These are phyloP conservation scores for Teratosphaeria gauchensis DNA, from an alignment of 2,329 filamentous ascomycete species.

Conservation along the genomic window DNA sequence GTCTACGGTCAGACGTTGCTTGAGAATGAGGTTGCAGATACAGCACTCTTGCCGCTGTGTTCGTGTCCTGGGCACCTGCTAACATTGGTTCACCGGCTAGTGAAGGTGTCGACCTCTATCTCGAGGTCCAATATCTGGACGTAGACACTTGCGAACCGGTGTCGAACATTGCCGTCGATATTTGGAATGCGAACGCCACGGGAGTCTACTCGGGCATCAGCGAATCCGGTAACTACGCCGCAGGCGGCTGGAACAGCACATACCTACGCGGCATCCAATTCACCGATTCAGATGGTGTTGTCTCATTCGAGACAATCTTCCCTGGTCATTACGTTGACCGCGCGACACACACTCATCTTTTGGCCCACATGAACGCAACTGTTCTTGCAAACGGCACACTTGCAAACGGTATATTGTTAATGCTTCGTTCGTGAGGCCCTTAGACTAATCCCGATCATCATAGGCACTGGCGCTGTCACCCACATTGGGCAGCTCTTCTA, in stretches of 20 bases:
- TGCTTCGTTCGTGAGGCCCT: constrained; percentile 25
- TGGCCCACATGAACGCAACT: constrained; percentile 31
- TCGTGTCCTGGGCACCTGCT: neutral
- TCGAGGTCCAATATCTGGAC: constrained; percentile 38
- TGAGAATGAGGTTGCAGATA: too few species aligned
- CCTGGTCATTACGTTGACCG: constrained; percentile 37
- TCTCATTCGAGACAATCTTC: constrained; percentile 35
- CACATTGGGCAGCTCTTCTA: constrained; percentile 59
- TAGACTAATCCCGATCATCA: constrained; percentile 1
- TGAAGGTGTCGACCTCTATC: constrained; percentile 30
- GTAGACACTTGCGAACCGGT: constrained; percentile 34
- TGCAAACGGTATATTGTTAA: constrained; percentile 37
- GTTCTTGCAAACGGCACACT: constrained; percentile 38
- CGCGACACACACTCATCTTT: constrained; percentile 33
- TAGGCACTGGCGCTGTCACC: constrained; percentile 17
- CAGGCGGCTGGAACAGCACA: constrained; percentile 13
- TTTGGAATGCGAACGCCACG: constrained; percentile 32
- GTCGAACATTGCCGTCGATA: constrained; percentile 34
- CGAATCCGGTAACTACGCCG: constrained; percentile 22
- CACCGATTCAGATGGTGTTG: constrained; percentile 33
- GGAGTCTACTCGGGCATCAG: constrained; percentile 35
- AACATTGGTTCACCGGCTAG: constrained; percentile 10
- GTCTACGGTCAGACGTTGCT: too few species aligned
- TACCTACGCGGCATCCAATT: constrained; percentile 30
- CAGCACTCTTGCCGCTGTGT: too few species aligned